These are phyloP conservation scores for Mortierella sp. DNA, from an alignment of 371 early-diverging fungal genomes.

Conservation along the genomic window DNA sequence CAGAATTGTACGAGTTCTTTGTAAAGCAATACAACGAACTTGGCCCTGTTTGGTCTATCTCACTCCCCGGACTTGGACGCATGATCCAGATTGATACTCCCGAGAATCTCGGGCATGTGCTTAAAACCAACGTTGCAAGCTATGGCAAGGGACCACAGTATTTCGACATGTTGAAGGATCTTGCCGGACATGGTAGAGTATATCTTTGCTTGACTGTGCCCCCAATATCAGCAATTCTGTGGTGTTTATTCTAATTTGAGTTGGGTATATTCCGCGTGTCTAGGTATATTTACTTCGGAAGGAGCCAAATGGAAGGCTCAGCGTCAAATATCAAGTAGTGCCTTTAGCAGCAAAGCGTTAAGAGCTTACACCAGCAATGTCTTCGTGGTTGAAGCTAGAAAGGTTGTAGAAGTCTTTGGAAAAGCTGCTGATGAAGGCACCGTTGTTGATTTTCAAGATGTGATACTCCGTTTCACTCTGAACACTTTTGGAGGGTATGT, in stretches of 20 bases:
- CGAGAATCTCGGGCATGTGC: constrained; percentile 29
- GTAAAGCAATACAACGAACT: constrained; percentile 19
- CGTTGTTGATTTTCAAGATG: constrained; percentile 58
- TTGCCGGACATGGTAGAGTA: constrained; percentile 23
- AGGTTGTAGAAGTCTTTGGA: constrained; percentile 38
- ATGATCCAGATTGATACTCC: constrained; percentile 37
- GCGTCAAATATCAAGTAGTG: constrained; percentile 69
- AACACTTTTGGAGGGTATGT: constrained; percentile 64
- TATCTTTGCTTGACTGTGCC: background rate
- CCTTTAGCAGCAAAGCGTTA: constrained; percentile 76
- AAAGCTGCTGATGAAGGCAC: constrained; percentile 48
- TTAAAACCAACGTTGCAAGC: constrained; percentile 32
- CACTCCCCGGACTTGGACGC: constrained; percentile 24
- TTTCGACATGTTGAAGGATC: constrained; percentile 12
- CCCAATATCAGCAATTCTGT: no score
- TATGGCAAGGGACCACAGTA: constrained; percentile 24
- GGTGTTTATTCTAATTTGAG: no score
- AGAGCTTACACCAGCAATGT: constrained; percentile 65
- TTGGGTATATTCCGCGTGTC: background rate
- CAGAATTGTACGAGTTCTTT: constrained; percentile 29
- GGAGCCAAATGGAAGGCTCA: constrained; percentile 73
- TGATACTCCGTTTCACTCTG: constrained; percentile 62
- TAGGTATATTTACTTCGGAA: constrained; percentile 73
- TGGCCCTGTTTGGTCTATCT: constrained; percentile 39
- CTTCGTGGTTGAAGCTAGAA: constrained; percentile 57